Evolutionary conservation across 306 rosid species (phyloP).

Genomic region (Biancaea sappan): DNA sequence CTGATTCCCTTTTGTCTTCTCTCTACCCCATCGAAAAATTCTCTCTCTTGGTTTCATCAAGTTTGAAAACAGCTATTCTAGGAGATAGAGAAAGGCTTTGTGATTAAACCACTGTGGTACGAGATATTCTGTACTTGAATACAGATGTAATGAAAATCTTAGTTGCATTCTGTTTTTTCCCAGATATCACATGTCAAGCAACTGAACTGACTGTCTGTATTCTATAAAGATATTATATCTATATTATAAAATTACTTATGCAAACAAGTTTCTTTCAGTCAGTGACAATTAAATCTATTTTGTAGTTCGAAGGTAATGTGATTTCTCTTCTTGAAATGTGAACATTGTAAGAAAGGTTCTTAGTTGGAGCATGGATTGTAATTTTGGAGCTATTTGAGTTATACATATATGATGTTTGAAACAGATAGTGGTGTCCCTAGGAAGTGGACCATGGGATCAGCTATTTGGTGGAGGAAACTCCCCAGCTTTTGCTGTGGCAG

Average conservation of each 20-base stretch:
- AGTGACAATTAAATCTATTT: neutral
- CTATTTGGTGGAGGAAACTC: constrained; percentile 98
- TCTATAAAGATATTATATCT: neutral
- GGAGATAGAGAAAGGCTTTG: neutral
- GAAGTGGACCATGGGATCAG: constrained; percentile 99
- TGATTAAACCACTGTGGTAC: constrained; percentile 15
- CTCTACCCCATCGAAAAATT: neutral
- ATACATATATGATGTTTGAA: constrained; percentile 39
- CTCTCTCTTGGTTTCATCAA: constrained; percentile 10
- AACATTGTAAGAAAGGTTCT: neutral
- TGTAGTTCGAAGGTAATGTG: constrained; percentile 15
- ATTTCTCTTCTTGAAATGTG: constrained; percentile 11
- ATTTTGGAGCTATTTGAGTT: constrained; percentile 20
- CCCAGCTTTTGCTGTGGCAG: constrained; percentile 92
- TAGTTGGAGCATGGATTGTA: constrained; percentile 17
- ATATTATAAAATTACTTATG: constrained; percentile 6
- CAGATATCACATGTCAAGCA: constrained; percentile 20
- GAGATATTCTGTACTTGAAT: constrained; percentile 19
- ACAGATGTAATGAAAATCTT: constrained; percentile 21
- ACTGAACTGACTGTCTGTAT: constrained; percentile 5
- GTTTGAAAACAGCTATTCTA: constrained; percentile 11
- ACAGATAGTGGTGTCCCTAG: constrained; percentile 88
- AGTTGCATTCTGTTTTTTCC: constrained; percentile 22
- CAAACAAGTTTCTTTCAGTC: neutral
- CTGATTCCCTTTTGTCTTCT: no score